These are phyloP conservation scores for Trypanosoma theileri DNA, from an alignment of 208 protist genomes.

Conservation along the genomic window DNA sequence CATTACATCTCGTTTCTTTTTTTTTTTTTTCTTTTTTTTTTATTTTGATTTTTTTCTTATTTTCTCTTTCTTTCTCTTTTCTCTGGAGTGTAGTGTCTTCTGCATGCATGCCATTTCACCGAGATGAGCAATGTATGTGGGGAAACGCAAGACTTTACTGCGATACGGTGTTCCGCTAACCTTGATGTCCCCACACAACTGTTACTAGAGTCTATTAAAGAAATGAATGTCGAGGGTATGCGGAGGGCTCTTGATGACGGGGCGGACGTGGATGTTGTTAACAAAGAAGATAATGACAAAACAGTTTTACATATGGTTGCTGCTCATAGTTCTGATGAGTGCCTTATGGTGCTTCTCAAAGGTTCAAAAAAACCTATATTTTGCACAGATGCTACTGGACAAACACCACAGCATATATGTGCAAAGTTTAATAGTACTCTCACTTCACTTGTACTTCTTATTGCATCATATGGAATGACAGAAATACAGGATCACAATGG, in stretches of 20 bases:
- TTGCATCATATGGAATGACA: slow-evolving; percentile 46
- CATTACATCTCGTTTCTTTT: neutral
- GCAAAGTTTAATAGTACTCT: slow-evolving; percentile 24
- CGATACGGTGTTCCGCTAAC: too few species aligned
- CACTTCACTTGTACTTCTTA: slow-evolving; percentile 42
- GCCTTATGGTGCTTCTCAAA: slow-evolving; percentile 48
- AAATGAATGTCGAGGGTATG: slow-evolving; percentile 25
- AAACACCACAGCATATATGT: slow-evolving; percentile 59
- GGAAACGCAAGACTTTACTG: neutral
- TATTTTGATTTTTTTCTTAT: neutral
- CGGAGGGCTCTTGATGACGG: slow-evolving; percentile 16
- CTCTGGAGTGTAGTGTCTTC: neutral
- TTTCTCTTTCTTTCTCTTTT: slow-evolving; percentile 10
- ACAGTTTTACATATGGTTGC: slow-evolving; percentile 58
- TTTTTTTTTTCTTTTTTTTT: slow-evolving; percentile 3
- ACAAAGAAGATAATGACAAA: neutral
- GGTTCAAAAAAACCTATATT: slow-evolving; percentile 17
- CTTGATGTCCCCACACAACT: slow-evolving; percentile 7
- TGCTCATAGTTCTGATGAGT: slow-evolving; percentile 24
- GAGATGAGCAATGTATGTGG: neutral
- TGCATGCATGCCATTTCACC: neutral
- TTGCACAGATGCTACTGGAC: slow-evolving; percentile 32
- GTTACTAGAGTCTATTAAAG: slow-evolving; percentile 18
- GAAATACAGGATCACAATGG: slow-evolving; percentile 19
- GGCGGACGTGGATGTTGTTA: slow-evolving; percentile 26